Percentiles rank a stretch among this genome's conserved stretches.
Conservation (phyloP, 2,329 filamentous ascomycete genomes). For the Xylaria sp. region DNA sequence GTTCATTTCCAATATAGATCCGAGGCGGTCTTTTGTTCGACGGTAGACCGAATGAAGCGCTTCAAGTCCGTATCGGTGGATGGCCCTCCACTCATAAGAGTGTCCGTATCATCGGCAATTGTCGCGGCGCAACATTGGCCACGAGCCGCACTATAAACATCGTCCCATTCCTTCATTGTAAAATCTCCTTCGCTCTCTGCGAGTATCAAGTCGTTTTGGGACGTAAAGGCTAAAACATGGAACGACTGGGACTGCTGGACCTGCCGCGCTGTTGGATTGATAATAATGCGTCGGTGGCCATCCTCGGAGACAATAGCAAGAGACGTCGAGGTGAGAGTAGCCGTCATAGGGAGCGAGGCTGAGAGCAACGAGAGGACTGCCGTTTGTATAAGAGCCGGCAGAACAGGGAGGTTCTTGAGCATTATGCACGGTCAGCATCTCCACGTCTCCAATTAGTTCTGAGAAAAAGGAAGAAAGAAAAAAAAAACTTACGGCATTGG, state of each 20-base stretch:
- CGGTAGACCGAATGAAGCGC: conserved; percentile 65
- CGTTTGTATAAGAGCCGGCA: conserved; percentile 83
- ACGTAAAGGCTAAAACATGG: conserved; percentile 86
- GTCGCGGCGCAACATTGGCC: conserved; percentile 63
- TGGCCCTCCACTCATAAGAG: conserved; percentile 52
- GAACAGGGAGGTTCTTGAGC: conserved; percentile 72
- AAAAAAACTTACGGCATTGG: conserved; percentile 60
- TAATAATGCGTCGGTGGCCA: conserved; percentile 51
- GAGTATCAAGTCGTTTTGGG: conserved; percentile 72
- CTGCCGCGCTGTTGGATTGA: conserved; percentile 67
- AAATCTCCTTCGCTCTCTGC: conserved; percentile 85
- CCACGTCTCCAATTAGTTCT: conserved; percentile 6
- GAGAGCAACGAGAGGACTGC: conserved; percentile 79
- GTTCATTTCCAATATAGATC: conserved; percentile 61
- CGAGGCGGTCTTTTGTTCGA: conserved; percentile 52
- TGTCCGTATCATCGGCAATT: conserved; percentile 48
- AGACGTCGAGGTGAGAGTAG: conserved; percentile 70
- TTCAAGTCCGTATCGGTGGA: conserved; percentile 57
- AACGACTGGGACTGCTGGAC: conserved; percentile 69
- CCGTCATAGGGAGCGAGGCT: conserved; percentile 79
- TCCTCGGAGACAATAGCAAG: conserved; percentile 60
- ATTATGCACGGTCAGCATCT: conserved; percentile 31
- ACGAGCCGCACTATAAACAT: conserved; percentile 68
- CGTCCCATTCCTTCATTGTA: conserved; percentile 75
- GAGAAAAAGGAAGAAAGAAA: no score